These are phyloP conservation scores for Aspergillus versicolor DNA, from an alignment of 2,329 filamentous ascomycete genomes.

Conservation along the genomic window DNA sequence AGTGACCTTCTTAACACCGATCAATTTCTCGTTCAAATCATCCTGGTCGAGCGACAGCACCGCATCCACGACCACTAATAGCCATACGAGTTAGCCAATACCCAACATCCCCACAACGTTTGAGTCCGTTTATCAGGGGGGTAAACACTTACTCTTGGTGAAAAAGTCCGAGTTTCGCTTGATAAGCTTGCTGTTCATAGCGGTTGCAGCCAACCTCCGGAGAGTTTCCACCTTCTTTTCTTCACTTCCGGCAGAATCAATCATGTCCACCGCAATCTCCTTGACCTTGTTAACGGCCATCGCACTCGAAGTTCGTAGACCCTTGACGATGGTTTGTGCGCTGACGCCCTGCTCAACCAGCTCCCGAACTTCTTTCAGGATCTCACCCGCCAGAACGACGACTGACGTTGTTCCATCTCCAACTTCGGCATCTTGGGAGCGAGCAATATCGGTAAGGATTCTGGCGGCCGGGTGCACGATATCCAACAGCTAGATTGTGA, in stretches of 20 bases:
- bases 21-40: slow-evolving; percentile 95
- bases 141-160: slow-evolving; percentile 73
- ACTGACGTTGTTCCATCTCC: slow-evolving; percentile 98
- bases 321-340: slow-evolving; percentile 97
- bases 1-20: slow-evolving; percentile 97
- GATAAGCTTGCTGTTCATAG: slow-evolving; percentile 99
- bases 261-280: slow-evolving; percentile 76
- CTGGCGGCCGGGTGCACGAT: slow-evolving; percentile 97
- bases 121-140: neutral
- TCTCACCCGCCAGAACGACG: slow-evolving; percentile 94
- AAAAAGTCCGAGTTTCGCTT: slow-evolving; percentile 97
- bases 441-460: slow-evolving; percentile 96
- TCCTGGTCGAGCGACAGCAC: slow-evolving; percentile 94
- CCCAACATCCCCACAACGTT: neutral
- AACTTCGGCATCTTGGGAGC: slow-evolving; percentile 98
- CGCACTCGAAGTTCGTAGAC: slow-evolving; percentile 77
- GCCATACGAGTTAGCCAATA: slow-evolving; percentile 15
- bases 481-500: slow-evolving; percentile 72
- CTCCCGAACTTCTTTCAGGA: slow-evolving; percentile 94
- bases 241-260: slow-evolving; percentile 74
- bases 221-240: slow-evolving; percentile 86
- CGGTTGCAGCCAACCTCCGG: slow-evolving; percentile 83
- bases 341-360: slow-evolving; percentile 95
- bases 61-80: slow-evolving; percentile 90
- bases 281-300: slow-evolving; percentile 99